Conservation (phyloP, 176 grass and related monocot genomes). For the Carex littledalei region DNA sequence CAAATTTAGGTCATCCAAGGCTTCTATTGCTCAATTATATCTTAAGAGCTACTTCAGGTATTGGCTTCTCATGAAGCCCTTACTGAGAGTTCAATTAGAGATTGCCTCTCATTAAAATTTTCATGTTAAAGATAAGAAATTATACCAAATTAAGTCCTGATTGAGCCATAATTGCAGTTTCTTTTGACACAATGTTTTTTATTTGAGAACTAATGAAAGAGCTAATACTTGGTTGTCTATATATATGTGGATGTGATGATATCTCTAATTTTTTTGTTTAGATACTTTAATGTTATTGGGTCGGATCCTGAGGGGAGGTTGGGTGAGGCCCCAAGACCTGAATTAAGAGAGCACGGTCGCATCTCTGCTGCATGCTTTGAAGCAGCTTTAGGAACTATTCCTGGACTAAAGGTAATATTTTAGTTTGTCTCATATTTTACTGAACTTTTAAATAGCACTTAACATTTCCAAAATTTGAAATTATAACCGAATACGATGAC, state of each 20-base stretch:
- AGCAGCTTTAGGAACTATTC: slow-evolving; percentile 62
- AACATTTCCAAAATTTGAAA: not conserved
- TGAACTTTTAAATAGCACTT: not conserved
- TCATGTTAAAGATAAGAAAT: not conserved
- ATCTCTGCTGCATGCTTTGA: slow-evolving; percentile 93
- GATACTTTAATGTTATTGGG: slow-evolving; percentile 97
- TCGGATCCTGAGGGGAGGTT: slow-evolving; percentile 80
- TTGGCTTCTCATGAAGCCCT: not conserved
- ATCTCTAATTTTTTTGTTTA: slow-evolving; percentile 23
- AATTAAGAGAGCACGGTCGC: slow-evolving; percentile 77
- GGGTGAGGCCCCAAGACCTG: slow-evolving; percentile 92
- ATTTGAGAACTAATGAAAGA: not conserved
- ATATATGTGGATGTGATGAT: not conserved
- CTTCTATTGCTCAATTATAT: not conserved
- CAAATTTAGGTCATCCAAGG: not conserved
- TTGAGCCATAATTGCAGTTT: not conserved
- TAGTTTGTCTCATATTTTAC: not conserved
- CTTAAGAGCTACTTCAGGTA: not conserved
- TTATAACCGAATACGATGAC: not conserved
- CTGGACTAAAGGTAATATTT: slow-evolving; percentile 61
- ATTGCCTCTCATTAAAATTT: not conserved
- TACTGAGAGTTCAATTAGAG: not conserved
- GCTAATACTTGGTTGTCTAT: not conserved
- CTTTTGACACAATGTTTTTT: not conserved
- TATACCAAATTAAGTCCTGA: not conserved